These are phyloP conservation scores for Endocladia muricata DNA, from an alignment of 31 red algal genomes.

Conservation along the genomic window DNA sequence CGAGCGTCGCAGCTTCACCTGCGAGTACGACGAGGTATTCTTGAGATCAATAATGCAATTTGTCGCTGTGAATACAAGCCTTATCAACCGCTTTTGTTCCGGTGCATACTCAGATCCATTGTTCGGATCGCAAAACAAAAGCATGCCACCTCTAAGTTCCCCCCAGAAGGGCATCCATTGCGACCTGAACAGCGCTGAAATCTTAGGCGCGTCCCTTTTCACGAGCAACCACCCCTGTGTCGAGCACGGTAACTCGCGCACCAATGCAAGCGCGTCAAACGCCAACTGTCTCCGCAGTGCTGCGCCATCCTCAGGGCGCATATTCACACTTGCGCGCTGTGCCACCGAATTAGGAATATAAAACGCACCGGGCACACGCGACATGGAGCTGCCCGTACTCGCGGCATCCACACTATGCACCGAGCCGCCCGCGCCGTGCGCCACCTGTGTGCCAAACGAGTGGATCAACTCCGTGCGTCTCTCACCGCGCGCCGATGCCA, in stretches of 20 bases:
- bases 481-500: background rate
- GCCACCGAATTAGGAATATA: conserved; percentile 58
- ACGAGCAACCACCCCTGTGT: conserved; percentile 41
- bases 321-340: conserved; percentile 45
- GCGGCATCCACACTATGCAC: conserved; percentile 47
- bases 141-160: conserved; percentile 55
- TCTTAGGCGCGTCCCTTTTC: conserved; percentile 33
- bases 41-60: conserved; percentile 63
- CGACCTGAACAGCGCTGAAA: conserved; percentile 51
- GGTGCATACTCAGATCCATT: conserved; percentile 17
- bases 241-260: conserved; percentile 45
- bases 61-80: conserved; percentile 47
- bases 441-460: too few species aligned
- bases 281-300: conserved; percentile 49
- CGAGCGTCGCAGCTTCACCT: conserved; percentile 38
- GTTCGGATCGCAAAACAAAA: conserved; percentile 43
- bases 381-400: conserved; percentile 57
- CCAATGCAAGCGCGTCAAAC: conserved; percentile 54
- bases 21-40: conserved; percentile 44
- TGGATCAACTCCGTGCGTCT: too few species aligned
- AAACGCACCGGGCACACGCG: conserved; percentile 49
- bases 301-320: conserved; percentile 59
- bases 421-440: conserved; percentile 16
- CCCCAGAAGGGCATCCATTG: conserved; percentile 58
- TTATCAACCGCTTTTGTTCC: conserved; percentile 16